Evolutionary conservation across 345 rosid species (phyloP).

Genomic region (Melaleuca alternifolia): DNA sequence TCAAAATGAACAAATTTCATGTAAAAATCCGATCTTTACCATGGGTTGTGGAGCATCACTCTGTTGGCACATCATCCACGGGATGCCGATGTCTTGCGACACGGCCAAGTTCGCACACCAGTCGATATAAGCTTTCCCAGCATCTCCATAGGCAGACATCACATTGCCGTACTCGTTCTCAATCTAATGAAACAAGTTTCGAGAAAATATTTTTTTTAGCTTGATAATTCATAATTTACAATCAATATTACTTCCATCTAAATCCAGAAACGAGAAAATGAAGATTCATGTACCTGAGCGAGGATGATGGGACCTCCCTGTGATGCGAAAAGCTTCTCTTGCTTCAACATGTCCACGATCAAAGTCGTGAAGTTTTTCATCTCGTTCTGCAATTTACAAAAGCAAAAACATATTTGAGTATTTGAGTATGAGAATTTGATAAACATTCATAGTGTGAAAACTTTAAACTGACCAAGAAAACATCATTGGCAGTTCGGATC

Average conservation of each 20-base stretch:
- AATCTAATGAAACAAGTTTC: constrained; percentile 19
- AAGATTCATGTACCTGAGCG: constrained; percentile 37
- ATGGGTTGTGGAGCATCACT: constrained; percentile 48
- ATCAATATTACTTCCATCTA: background rate
- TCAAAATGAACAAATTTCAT: background rate
- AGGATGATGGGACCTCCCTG: constrained; percentile 79
- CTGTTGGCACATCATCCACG: constrained; percentile 86
- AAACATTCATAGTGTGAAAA: background rate
- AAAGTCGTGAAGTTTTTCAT: constrained; percentile 63
- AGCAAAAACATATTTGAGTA: background rate
- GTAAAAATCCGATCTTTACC: background rate
- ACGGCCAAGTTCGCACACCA: constrained; percentile 77
- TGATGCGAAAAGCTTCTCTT: constrained; percentile 54
- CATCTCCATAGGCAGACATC: constrained; percentile 32
- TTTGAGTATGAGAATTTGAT: background rate
- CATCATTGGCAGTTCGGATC: constrained; percentile 43
- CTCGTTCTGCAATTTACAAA: constrained; percentile 22
- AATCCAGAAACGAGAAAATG: background rate
- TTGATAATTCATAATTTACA: background rate
- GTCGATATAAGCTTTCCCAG: constrained; percentile 44
- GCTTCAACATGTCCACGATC: constrained; percentile 50
- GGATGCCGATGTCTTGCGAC: constrained; percentile 49
- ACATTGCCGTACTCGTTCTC: constrained; percentile 83
- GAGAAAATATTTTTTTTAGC: background rate
- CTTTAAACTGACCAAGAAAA: constrained; percentile 37